A percentile compares a stretch with the other conserved stretches of the same genome.
Evolutionary conservation across 2,329 filamentous ascomycete genomes (phyloP).

Genomic region (Talaromyces rugulosus): DNA sequence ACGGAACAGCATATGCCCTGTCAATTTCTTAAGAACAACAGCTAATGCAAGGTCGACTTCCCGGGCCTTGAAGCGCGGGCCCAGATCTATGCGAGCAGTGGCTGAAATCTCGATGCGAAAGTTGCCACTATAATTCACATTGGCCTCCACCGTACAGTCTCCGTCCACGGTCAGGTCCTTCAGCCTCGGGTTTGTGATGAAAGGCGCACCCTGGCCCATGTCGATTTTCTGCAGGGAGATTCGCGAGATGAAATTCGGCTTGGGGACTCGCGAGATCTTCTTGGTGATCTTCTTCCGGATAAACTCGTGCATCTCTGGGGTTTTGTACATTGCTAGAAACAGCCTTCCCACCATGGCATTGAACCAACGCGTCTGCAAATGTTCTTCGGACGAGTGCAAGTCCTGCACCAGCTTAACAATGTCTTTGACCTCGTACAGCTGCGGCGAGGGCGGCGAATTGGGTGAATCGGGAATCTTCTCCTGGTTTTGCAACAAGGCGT

Average conservation of each 20-base stretch:
- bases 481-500: constrained; percentile 81
- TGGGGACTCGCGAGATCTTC: constrained; percentile 91
- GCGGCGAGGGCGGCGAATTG: constrained; percentile 61
- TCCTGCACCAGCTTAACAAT: constrained; percentile 87
- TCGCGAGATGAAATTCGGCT: constrained; percentile 81
- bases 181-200: constrained; percentile 81
- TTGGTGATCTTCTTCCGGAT: constrained; percentile 86
- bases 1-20: constrained; percentile 78
- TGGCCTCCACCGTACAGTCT: constrained; percentile 80
- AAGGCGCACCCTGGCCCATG: constrained; percentile 80
- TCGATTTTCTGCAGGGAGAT: constrained; percentile 79
- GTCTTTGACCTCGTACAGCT: constrained; percentile 76
- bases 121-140: constrained; percentile 83
- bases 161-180: constrained; percentile 89
- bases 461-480: constrained; percentile 60
- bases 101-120: constrained; percentile 86
- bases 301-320: constrained; percentile 71
- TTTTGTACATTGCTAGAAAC: constrained; percentile 85
- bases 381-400: constrained; percentile 86
- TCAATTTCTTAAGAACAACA: constrained; percentile 75
- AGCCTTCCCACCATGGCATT: constrained; percentile 86
- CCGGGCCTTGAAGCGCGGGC: constrained; percentile 78
- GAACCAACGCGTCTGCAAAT: constrained; percentile 85
- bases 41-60: constrained; percentile 88
- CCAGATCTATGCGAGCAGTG: constrained; percentile 88